Base-by-base conservation (phyloP, 2,329 filamentous ascomycete genomes). In the Cladobotryum protrusum region DNA sequence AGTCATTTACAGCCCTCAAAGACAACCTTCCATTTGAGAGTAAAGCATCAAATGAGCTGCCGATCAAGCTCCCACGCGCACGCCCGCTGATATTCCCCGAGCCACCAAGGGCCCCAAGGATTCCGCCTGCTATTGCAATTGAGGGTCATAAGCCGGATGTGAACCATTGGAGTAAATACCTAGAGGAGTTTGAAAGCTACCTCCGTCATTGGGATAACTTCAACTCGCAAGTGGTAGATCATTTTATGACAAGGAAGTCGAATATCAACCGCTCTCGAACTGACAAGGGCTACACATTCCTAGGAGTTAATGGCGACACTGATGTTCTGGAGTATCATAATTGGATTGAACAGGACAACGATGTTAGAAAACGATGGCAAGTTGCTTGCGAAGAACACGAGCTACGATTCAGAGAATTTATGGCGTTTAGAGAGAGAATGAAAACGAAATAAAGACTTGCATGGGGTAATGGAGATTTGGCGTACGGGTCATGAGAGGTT, bases 331-430 rank as follows among this genome's bases (percentile, higher is more conserved):
- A 78, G 49, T 89, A 89, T 61, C 63, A 81, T 51, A 69, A 68
- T 35, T 80, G 78, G 62, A 67, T 85, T 49, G 76, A 78, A 56
- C 79, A 87, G 64, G 86, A 90, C 60, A 76, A 81, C 55, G 70
- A 72, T 43, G 78, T 87, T 5, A 72, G 82, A 49, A 72, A 73
- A 59, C 74, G 77, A 49, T 89, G 86, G 83, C 67, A 68, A 29
- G 64, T 75, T 8, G 79, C 79, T 7, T 80, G 77, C 53, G 76
- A 80, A 40, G 74, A 74, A 52, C 86, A 90, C 60, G 75, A 79
- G 50, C 64, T 72, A 50, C 75, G 76, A 9, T 68, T 89, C 50
- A 71, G 74, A 56, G 76, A 81, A 56, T 86, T 83, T 59, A 70
- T 77, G 64, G 72, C 63, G 24, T 71, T 72, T 52, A 66, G 71